Conservation (phyloP, 1,284 basidiomycete genomes). For the Cutaneotrichosporon sp. region DNA sequence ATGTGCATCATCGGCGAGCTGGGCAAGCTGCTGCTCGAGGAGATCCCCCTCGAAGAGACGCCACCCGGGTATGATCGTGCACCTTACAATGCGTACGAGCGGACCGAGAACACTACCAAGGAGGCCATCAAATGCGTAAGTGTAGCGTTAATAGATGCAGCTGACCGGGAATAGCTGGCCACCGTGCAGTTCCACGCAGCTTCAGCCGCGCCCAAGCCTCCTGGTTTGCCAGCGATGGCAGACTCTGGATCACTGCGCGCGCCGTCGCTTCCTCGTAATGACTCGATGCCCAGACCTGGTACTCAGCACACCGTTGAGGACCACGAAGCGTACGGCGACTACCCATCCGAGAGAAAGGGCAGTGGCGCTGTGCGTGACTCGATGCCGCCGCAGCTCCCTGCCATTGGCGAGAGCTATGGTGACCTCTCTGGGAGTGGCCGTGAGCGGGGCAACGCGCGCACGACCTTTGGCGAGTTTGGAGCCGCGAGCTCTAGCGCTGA, state of each 20-base stretch:
- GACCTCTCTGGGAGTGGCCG: background rate
- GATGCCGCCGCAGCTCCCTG: conserved; percentile 6
- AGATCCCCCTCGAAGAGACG: conserved; percentile 74
- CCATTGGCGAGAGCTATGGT: conserved; percentile 3
- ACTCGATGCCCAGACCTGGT: conserved; percentile 1
- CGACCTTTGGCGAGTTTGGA: conserved; percentile 26
- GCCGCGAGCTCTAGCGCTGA: conserved; percentile 9
- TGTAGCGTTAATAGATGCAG: background rate
- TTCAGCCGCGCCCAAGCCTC: conserved; percentile 33
- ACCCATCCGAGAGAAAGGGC: conserved; percentile 22
- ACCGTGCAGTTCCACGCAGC: conserved; percentile 40
- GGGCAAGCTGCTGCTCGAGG: conserved; percentile 71
- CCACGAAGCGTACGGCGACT: conserved; percentile 38
- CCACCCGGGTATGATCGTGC: conserved; percentile 72
- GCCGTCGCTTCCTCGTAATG: conserved; percentile 19
- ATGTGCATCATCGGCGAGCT: conserved; percentile 76
- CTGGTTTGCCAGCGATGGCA: conserved; percentile 32
- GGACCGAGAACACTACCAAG: conserved; percentile 58
- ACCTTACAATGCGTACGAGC: conserved; percentile 60
- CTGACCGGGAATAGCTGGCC: conserved; percentile 29
- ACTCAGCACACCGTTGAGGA: conserved; percentile 23
- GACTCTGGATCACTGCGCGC: conserved; percentile 18
- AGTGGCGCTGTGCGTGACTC: background rate
- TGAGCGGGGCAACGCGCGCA: background rate
- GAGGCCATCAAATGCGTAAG: conserved; percentile 58